A percentile compares a stretch with the other conserved stretches of the same genome.
These are phyloP conservation scores for Coffea canephora DNA, from an alignment of 257 asterid species.

Conservation along the genomic window DNA sequence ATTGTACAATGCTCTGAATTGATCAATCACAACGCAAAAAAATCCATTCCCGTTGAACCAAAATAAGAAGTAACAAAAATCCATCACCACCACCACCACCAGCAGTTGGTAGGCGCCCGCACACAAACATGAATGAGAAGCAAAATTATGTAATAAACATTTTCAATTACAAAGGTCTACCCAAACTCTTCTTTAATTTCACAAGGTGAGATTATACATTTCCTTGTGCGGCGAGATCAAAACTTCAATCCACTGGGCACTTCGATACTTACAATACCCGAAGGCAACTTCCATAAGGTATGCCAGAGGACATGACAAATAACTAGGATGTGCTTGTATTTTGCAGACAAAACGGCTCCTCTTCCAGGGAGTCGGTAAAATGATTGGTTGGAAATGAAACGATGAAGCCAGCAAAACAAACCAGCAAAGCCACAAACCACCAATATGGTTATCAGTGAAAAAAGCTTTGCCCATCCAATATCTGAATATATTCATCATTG, in stretches of 20 bases:
- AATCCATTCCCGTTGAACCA: neutral
- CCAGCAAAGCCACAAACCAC: constrained; percentile 25
- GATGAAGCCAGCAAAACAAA: constrained; percentile 29
- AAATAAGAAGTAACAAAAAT: neutral
- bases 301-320: constrained; percentile 29
- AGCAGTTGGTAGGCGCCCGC: neutral
- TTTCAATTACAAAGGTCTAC: constrained; percentile 7
- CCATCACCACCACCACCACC: neutral
- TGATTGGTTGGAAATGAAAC: constrained; percentile 19
- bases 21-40: neutral
- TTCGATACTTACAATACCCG: constrained; percentile 48
- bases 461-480: constrained; percentile 24
- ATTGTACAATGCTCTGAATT: neutral
- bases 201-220: constrained; percentile 1
- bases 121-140: neutral
- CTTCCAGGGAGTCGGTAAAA: constrained; percentile 28
- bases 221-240: constrained; percentile 12
- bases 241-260: constrained; percentile 11
- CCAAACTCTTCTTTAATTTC: constrained; percentile 9
- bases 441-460: neutral
- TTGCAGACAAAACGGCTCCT: constrained; percentile 34
- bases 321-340: constrained; percentile 23
- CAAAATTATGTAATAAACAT: too few species aligned
- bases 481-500: constrained; percentile 16
- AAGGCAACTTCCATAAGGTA: constrained; percentile 31